Conservation (phyloP, 1,284 basidiomycete species). For the Sanghuangporus sanghuang region DNA sequence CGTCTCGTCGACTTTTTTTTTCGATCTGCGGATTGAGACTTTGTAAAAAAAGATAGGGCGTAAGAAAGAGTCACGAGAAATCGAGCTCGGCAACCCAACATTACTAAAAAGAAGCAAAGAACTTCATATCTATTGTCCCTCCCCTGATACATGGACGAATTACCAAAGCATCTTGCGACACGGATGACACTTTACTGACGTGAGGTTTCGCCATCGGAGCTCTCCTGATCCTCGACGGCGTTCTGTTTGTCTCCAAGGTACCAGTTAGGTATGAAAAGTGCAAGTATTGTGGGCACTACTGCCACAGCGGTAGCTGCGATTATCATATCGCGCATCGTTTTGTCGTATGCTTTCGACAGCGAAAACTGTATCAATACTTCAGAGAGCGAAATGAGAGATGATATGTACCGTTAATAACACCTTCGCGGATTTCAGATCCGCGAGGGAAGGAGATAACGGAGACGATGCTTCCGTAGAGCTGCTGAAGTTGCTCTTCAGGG, state of each 20-base stretch:
- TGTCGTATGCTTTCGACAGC: slow-evolving; percentile 40
- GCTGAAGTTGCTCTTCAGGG: slow-evolving; percentile 29
- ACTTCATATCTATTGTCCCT: too few species aligned
- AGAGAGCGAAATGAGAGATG: neutral
- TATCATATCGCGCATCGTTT: slow-evolving; percentile 50
- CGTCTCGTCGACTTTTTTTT: too few species aligned
- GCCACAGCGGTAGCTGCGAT: slow-evolving; percentile 40
- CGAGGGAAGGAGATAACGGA: slow-evolving; percentile 39
- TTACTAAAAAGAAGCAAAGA: too few species aligned
- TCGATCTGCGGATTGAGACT: too few species aligned
- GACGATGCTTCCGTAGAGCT: slow-evolving; percentile 49
- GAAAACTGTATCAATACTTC: neutral
- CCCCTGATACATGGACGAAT: too few species aligned
- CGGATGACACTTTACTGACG: too few species aligned
- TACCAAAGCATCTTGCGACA: too few species aligned
- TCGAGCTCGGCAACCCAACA: too few species aligned
- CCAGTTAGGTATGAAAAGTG: slow-evolving; percentile 42
- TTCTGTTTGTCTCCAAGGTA: slow-evolving; percentile 44
- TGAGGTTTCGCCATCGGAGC: neutral
- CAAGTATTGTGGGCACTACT: slow-evolving; percentile 33
- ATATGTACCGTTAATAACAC: slow-evolving; percentile 46
- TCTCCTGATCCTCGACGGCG: slow-evolving; percentile 32
- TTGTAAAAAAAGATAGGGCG: too few species aligned
- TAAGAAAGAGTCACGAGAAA: too few species aligned
- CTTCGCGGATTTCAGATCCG: slow-evolving; percentile 50